Conservation (phyloP, 164 flowering plant species). For the Kingdonia uniflora region DNA sequence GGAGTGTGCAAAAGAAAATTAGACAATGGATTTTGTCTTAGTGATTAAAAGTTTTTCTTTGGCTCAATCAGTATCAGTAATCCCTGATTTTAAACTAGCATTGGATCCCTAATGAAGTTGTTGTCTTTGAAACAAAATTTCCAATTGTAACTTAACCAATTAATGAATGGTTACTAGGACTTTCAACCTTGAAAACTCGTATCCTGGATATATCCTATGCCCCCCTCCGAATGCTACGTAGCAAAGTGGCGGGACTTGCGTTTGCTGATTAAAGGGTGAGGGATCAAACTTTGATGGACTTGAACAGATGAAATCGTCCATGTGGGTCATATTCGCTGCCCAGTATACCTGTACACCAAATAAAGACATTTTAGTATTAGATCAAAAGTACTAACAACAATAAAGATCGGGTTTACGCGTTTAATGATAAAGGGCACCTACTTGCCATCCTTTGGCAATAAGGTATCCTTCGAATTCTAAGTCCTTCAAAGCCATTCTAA, state of each 20-base stretch:
- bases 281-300: constrained; percentile 1
- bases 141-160: constrained; percentile 1
- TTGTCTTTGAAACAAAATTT: background rate
- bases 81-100: too few species aligned
- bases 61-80: background rate
- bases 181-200: constrained; percentile 1
- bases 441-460: too few species aligned
- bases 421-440: too few species aligned
- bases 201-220: background rate
- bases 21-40: too few species aligned
- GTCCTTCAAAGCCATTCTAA: too few species aligned
- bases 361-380: too few species aligned
- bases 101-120: background rate
- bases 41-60: background rate
- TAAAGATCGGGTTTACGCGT: background rate
- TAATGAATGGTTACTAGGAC: background rate
- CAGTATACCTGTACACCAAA: background rate
- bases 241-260: background rate
- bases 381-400: too few species aligned
- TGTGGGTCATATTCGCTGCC: background rate
- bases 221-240: constrained; percentile 5
- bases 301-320: background rate
- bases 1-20: too few species aligned
- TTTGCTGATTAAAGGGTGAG: background rate
- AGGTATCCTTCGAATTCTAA: too few species aligned